Base-by-base conservation (phyloP, 2,329 filamentous ascomycete species). In the Xylariales sp. region DNA sequence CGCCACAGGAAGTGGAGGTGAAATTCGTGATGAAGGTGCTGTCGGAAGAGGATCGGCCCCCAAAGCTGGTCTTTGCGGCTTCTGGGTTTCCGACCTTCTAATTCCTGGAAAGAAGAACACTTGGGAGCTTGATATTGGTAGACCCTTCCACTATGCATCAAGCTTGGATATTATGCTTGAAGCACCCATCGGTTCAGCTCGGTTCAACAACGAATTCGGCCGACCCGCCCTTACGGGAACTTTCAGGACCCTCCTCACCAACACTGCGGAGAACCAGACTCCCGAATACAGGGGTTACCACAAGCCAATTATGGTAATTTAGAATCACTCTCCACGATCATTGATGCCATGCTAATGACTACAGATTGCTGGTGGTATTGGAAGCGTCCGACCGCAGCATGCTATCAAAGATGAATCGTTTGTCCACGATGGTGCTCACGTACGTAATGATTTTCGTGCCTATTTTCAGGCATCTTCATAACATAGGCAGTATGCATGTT, bases 161-260 rank as follows among this genome's bases (percentile, higher is more conserved):
- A 89, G 86, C 65, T 69, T 96, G 25, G 90, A 97, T 57, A 97
- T 98, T 51, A 97, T 98, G 91, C 72, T 97, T 10, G 91, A 98
- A 60, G 93, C 89, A 0, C 93, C 93, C 0, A 93, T 98, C 51
- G 93, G 93, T 24, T 93, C 87, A 52, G 93, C 93, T 35, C 81
- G 88, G 15, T 97, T 95, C 72, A 97, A 97, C 70, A 98, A 98
- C 57, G 93, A 59, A 56, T 98, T 97, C 54, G 93, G 93, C 18
- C 79, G 93, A 25, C 91, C 93, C 24, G 89, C 84, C 55, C 83
- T 94, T 11, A 78, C 84, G 3, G 93, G 93, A 16, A 91, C 89
- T 57, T 98, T 98, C 72, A 77, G 91, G 43, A 98, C 93, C 1
- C 74, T 98, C 25, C 78, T 94, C 20, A 85, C 83, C 29, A 73